Evolutionary conservation across 2,329 filamentous ascomycete genomes (phyloP).

Genomic region (Biscogniauxia marginata): DNA sequence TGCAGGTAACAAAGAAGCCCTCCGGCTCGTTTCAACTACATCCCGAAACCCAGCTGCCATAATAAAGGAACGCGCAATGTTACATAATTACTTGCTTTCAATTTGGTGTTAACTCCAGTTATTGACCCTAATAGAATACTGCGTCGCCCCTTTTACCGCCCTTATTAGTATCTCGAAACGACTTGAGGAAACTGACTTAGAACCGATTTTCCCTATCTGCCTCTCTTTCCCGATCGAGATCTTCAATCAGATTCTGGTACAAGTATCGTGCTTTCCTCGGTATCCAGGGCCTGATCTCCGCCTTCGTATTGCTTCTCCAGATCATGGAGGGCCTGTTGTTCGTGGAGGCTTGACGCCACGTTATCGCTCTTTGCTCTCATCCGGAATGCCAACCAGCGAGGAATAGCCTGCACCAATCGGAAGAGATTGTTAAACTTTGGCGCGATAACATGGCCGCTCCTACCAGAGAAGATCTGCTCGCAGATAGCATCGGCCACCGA

Average conservation of each 20-base stretch:
- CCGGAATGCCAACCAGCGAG: constrained; percentile 61
- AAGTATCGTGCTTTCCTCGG: constrained; percentile 18
- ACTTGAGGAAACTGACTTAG: neutral
- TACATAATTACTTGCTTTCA: neutral
- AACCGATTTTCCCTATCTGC: neutral
- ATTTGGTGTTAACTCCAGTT: neutral
- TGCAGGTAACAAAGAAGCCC: neutral
- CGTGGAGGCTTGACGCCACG: constrained; percentile 45
- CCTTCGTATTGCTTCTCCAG: constrained; percentile 38
- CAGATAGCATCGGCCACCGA: constrained; percentile 65
- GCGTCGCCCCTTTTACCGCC: neutral
- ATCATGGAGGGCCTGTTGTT: constrained; percentile 48
- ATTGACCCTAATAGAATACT: neutral
- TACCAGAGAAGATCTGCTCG: constrained; percentile 55
- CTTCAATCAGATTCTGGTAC: constrained; percentile 6
- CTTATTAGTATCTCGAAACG: neutral
- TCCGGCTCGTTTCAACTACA: no score
- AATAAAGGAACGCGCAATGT: neutral
- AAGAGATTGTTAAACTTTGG: constrained; percentile 45
- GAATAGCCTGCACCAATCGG: constrained; percentile 49
- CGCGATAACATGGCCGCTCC: constrained; percentile 55
- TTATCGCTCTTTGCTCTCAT: constrained; percentile 43
- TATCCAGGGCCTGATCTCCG: constrained; percentile 12
- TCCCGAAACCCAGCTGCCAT: neutral
- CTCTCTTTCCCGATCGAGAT: neutral